Conservation (phyloP, 2,329 filamentous ascomycete genomes). For the Ophiostoma sp. region DNA sequence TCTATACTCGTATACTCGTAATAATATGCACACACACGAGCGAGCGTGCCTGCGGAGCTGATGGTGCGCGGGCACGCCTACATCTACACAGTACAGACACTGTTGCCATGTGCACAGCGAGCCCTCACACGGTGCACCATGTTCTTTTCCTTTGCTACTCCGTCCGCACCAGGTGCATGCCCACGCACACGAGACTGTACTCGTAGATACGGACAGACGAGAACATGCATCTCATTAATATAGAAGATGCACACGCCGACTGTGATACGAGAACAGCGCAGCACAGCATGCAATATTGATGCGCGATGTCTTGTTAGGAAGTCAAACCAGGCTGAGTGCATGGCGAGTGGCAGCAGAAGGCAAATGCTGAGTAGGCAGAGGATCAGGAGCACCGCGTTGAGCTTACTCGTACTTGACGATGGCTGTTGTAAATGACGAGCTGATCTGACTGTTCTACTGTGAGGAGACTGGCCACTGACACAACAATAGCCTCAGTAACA, state of each 20-base stretch:
- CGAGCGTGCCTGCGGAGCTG: background rate
- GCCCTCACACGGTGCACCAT: background rate
- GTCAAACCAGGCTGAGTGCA: too few relatives aligned
- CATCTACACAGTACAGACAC: conserved; percentile 7
- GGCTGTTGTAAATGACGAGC: too few relatives aligned
- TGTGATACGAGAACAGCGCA: background rate
- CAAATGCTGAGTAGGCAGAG: background rate
- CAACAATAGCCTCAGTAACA: too few relatives aligned
- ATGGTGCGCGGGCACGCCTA: too few relatives aligned
- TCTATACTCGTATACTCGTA: background rate
- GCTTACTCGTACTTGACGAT: too few relatives aligned
- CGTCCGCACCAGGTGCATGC: background rate
- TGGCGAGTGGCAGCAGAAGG: too few relatives aligned
- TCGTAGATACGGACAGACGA: background rate
- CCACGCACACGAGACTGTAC: background rate
- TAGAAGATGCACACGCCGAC: background rate
- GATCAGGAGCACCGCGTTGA: too few relatives aligned
- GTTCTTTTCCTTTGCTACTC: background rate
- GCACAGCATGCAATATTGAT: background rate
- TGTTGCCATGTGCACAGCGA: background rate
- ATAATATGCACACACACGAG: too few relatives aligned
- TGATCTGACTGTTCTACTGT: too few relatives aligned
- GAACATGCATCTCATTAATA: background rate
- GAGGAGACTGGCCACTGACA: too few relatives aligned
- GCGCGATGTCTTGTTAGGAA: background rate